Evolutionary conservation across 2,329 filamentous ascomycete genomes (phyloP).

Genomic region (Aspergillus ochraceoroseus): DNA sequence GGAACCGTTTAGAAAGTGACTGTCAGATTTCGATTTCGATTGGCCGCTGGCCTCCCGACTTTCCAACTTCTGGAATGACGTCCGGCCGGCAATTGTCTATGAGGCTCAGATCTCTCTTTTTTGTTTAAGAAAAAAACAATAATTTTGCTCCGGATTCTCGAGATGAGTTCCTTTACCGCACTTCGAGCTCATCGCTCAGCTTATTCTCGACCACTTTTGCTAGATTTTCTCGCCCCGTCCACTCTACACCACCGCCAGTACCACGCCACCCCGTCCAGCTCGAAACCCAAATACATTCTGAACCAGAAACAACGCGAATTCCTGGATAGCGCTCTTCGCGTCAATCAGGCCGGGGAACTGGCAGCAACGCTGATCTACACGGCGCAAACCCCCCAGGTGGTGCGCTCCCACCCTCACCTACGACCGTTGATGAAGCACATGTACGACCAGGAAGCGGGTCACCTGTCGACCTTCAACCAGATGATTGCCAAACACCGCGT

Average conservation of each 20-base stretch:
- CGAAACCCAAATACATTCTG: slow-evolving; percentile 51
- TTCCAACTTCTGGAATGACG: slow-evolving; percentile 30
- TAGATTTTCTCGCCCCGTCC: slow-evolving; percentile 38
- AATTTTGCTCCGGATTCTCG: no score
- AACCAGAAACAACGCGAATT: slow-evolving; percentile 67
- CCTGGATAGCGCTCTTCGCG: slow-evolving; percentile 75
- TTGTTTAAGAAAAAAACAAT: no score
- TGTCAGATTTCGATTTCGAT: slow-evolving; percentile 14
- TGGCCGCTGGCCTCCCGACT: slow-evolving; percentile 3
- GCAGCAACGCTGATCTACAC: slow-evolving; percentile 92
- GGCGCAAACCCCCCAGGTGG: slow-evolving; percentile 76
- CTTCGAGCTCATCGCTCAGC: slow-evolving; percentile 9
- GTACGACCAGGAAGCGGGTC: slow-evolving; percentile 91
- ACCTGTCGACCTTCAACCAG: slow-evolving; percentile 78
- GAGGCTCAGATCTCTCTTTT: no score
- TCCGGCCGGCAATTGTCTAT: slow-evolving; percentile 21
- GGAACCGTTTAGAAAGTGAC: slow-evolving; percentile 11
- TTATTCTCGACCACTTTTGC: slow-evolving; percentile 25
- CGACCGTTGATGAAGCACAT: slow-evolving; percentile 92
- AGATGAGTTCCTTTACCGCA: no score
- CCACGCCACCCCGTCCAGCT: slow-evolving; percentile 16
- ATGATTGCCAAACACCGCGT: slow-evolving; percentile 82
- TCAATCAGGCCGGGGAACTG: slow-evolving; percentile 97
- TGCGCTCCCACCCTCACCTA: slow-evolving; percentile 76
- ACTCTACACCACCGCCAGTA: slow-evolving; percentile 24